These are phyloP conservation scores for Ophiostoma populinum DNA, from an alignment of 2,329 filamentous ascomycete species.

Conservation along the genomic window DNA sequence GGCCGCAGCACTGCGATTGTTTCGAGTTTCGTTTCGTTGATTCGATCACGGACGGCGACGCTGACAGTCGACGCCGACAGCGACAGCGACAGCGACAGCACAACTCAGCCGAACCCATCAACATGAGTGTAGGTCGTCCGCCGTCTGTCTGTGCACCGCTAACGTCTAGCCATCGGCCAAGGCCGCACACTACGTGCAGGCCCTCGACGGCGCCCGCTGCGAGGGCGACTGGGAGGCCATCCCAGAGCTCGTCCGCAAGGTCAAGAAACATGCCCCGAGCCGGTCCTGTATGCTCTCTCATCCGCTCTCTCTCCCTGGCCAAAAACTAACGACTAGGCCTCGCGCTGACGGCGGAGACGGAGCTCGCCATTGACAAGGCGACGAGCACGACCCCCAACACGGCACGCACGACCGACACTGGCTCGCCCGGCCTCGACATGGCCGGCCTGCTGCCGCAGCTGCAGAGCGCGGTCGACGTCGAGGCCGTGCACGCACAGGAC, in stretches of 20 bases:
- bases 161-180: slow-evolving; percentile 28
- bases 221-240: slow-evolving; percentile 75
- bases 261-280: slow-evolving; percentile 81
- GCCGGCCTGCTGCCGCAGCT: slow-evolving; percentile 31
- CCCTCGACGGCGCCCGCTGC: slow-evolving; percentile 74
- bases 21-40: too few species aligned
- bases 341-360: slow-evolving; percentile 50
- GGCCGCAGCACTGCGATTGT: too few species aligned
- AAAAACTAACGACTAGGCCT: slow-evolving; percentile 37
- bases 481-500: slow-evolving; percentile 36
- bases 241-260: slow-evolving; percentile 78
- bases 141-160: background rate
- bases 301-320: slow-evolving; percentile 6
- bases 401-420: slow-evolving; percentile 25
- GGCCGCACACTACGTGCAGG: slow-evolving; percentile 62
- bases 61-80: too few species aligned
- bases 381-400: slow-evolving; percentile 25
- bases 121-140: slow-evolving; percentile 6
- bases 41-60: too few species aligned
- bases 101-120: slow-evolving; percentile 3
- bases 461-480: slow-evolving; percentile 38
- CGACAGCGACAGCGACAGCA: too few species aligned
- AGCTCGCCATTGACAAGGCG: slow-evolving; percentile 44
- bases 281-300: slow-evolving; percentile 47
- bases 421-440: slow-evolving; percentile 26